phyloP scores from a whole-genome alignment of 148 eudicot species.

The Silene uniflora region DNA sequence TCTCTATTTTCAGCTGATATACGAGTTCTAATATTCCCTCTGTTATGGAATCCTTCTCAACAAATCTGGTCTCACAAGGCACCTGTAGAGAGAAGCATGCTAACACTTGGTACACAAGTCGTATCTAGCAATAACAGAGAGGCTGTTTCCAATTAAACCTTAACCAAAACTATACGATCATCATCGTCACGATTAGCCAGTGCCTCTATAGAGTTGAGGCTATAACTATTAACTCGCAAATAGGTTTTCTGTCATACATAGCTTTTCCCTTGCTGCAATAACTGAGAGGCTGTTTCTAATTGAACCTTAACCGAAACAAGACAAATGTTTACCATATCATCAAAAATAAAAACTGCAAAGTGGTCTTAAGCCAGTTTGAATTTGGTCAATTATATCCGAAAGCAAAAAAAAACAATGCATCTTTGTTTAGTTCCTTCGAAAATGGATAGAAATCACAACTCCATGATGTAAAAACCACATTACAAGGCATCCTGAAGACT shows the following conservation, averaged over 20 bases:
- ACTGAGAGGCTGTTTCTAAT: not conserved
- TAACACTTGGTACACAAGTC: not conserved
- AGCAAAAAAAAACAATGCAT: too few species aligned
- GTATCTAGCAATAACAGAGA: too few species aligned
- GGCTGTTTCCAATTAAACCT: too few species aligned
- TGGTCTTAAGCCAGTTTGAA: too few species aligned
- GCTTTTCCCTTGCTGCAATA: too few species aligned
- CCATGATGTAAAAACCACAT: too few species aligned
- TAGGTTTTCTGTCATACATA: too few species aligned
- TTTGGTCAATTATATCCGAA: too few species aligned
- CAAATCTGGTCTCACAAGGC: slow-evolving; percentile 37
- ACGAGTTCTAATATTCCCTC: slow-evolving; percentile 73
- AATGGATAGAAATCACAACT: too few species aligned
- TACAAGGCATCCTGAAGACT: too few species aligned
- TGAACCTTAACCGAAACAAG: not conserved
- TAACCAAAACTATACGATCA: not conserved
- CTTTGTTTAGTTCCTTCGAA: too few species aligned
- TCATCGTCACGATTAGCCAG: not conserved
- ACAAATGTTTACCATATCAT: not conserved
- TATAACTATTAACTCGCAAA: too few species aligned
- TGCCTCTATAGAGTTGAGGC: not conserved
- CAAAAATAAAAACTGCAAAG: not conserved
- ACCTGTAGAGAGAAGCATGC: slow-evolving; percentile 31
- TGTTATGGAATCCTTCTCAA: slow-evolving; percentile 51
- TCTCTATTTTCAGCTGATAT: slow-evolving; percentile 44